Evolutionary conservation across 2,329 filamentous ascomycete genomes (phyloP).

Genomic region (Pseudovirgaria hyperparasitica): DNA sequence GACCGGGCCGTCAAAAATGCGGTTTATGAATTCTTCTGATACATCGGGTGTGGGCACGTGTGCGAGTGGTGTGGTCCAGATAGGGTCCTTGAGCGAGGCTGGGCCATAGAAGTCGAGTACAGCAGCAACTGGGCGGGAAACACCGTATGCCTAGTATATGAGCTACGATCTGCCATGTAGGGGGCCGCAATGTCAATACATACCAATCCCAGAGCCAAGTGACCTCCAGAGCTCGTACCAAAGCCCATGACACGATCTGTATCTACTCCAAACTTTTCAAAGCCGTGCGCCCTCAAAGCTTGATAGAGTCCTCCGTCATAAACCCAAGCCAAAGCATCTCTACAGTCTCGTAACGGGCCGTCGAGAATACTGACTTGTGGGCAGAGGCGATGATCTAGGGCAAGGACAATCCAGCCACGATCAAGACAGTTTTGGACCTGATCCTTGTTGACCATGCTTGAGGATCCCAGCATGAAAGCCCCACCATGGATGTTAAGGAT

Average conservation of each 20-base stretch:
- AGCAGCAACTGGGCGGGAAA: constrained; percentile 22
- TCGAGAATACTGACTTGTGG: constrained; percentile 20
- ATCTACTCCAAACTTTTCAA: constrained; percentile 11
- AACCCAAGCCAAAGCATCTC: constrained; percentile 24
- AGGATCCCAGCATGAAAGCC: constrained; percentile 29
- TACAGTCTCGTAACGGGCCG: constrained; percentile 21
- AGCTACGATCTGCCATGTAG: too few relatives aligned
- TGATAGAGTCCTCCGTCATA: constrained; percentile 17
- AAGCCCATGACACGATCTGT: constrained; percentile 20
- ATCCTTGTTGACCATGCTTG: constrained; percentile 5
- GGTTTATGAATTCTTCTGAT: constrained; percentile 17
- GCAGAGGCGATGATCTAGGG: constrained; percentile 16
- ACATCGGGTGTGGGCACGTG: constrained; percentile 17
- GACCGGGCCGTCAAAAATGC: constrained; percentile 26
- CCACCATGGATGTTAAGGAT: constrained; percentile 41
- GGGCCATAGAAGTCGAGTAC: constrained; percentile 33
- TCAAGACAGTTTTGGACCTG: constrained; percentile 8
- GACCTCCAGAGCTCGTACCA: constrained; percentile 26
- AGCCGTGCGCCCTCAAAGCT: constrained; percentile 6
- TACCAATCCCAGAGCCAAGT: constrained; percentile 33
- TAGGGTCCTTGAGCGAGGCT: constrained; percentile 24
- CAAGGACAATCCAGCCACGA: constrained; percentile 11
- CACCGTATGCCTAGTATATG: constrained; percentile 27
- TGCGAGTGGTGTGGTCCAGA: constrained; percentile 25
- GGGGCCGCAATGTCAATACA: too few relatives aligned